A percentile compares a stretch with the other conserved stretches of the same genome.
These are phyloP conservation scores for Lichtheimia ramosa DNA, from an alignment of 371 early-diverging fungal species.

Conservation along the genomic window DNA sequence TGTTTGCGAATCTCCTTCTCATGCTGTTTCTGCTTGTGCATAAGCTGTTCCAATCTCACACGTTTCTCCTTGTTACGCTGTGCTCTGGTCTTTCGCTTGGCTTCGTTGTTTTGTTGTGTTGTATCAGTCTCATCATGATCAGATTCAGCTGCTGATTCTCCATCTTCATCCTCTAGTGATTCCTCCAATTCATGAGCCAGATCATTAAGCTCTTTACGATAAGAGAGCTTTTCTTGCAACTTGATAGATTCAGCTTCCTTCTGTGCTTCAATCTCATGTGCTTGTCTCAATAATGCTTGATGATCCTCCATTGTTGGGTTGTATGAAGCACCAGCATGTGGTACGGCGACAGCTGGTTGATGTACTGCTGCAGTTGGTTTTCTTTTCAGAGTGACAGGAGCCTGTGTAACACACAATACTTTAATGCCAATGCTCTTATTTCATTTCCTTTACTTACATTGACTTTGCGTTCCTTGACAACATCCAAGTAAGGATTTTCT, in stretches of 20 bases:
- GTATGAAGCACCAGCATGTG: slow-evolving; percentile 90
- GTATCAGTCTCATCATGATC: slow-evolving; percentile 18
- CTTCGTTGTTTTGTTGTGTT: slow-evolving; percentile 24
- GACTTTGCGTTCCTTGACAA: slow-evolving; percentile 25
- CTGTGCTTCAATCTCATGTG: slow-evolving; percentile 51
- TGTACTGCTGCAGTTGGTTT: slow-evolving; percentile 47
- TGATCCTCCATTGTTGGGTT: slow-evolving; percentile 84
- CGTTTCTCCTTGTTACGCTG: slow-evolving; percentile 35
- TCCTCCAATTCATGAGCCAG: slow-evolving; percentile 12
- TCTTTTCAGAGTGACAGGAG: slow-evolving; percentile 52
- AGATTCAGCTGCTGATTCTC: slow-evolving; percentile 25
- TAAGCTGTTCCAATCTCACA: slow-evolving; percentile 16
- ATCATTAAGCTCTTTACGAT: slow-evolving; percentile 12
- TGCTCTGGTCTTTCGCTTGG: slow-evolving; percentile 40
- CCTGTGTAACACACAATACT: slow-evolving; percentile 22
- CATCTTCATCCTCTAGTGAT: slow-evolving; percentile 13
- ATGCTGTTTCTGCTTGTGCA: slow-evolving; percentile 33
- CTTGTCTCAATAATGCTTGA: slow-evolving; percentile 55
- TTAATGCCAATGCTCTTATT: background rate
- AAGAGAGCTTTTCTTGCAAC: slow-evolving; percentile 12
- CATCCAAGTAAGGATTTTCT: slow-evolving; percentile 20
- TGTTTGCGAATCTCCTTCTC: slow-evolving; percentile 57
- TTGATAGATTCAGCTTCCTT: slow-evolving; percentile 12
- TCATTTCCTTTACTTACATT: slow-evolving; percentile 8
- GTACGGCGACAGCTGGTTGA: slow-evolving; percentile 69